Base-by-base conservation (phyloP, 371 early-diverging fungal genomes). In the Encephalitozoon hellem region DNA sequence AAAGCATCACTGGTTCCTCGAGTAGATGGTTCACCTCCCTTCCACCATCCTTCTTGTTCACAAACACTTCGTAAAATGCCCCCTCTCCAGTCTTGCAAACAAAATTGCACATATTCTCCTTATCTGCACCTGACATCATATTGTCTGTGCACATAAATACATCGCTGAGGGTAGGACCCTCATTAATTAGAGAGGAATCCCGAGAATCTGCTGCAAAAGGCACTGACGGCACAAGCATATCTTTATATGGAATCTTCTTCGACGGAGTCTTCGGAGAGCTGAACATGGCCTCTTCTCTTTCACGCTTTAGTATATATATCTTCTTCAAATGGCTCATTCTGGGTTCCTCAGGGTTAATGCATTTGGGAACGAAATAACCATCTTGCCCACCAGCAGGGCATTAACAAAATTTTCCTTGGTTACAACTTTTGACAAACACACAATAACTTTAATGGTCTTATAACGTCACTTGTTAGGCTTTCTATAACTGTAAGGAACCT, bases 1-100 rank as follows among this genome's bases (percentile, higher is more conserved):
- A 59, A 11, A 59, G 34, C 32, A 34, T 34, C 59, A 59, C 70
- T 23, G 30, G 59, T 25, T 38, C 53, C 30, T 77, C 47, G 1
- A 21, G 21, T 12, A 18, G 0, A 47, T 21, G n/a, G 18, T 8
- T 8, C 21, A 15, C 21, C 11, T 42, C 30, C 5, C 53, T 30
- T 21, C 63, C 9, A 11, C 23, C 28, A 25, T 42, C 41, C 21
- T 71, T 79, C n/a, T 53, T 69, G 11, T 25, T 63, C 11, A 26
- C 34, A 63, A 74, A 74, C 12, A 79, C 74, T 8, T 49, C 34
- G 38, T 52, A 54, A 45, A 79, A 75, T 38, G 49, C 63, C 11
- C 52, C 74, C 66, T 54, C 59, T 2, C 79, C 76, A 43, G 55
- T 52, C 55, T 59, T 38, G 11, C 28, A 51, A 12, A 72, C 63